Percentiles rank a stretch among this genome's conserved stretches.
Conservation (phyloP, 768 basidiomycete genomes). For the Leccinum aurantiacum region DNA sequence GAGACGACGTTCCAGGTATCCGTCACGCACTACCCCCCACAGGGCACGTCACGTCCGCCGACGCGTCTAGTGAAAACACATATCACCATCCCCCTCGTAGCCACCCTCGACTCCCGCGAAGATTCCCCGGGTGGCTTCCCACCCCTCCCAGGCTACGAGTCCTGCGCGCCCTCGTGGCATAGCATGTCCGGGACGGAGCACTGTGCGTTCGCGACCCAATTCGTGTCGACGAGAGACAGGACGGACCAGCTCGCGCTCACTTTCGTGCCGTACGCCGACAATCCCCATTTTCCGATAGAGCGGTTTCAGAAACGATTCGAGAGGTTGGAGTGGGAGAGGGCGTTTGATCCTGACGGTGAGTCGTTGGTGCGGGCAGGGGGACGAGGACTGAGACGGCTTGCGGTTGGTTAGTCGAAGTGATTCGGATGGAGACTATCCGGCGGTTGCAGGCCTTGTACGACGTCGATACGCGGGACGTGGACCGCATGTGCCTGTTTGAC, state of each 20-base stretch:
- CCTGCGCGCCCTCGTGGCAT: conserved; percentile 44
- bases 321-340: conserved; percentile 36
- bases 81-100: neutral
- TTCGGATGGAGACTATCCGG: conserved; percentile 45
- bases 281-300: conserved; percentile 35
- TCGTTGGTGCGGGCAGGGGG: too few relatives aligned
- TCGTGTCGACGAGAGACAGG: neutral
- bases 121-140: conserved; percentile 1
- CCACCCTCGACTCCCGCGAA: conserved; percentile 6
- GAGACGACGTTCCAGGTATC: neutral
- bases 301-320: conserved; percentile 18
- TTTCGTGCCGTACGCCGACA: conserved; percentile 48
- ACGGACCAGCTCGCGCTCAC: neutral
- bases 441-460: conserved; percentile 35
- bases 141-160: conserved; percentile 40
- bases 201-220: too few relatives aligned
- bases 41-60: neutral
- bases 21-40: neutral
- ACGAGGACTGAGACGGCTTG: too few relatives aligned
- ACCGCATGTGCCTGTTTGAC: conserved; percentile 30
- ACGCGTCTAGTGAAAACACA: neutral
- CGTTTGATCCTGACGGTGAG: conserved; percentile 51
- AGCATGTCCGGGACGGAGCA: conserved; percentile 24
- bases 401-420: conserved; percentile 42
- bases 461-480: conserved; percentile 38